phyloP scores from a whole-genome alignment of 2,329 filamentous ascomycete genomes.

The Fusarium anguioides region DNA sequence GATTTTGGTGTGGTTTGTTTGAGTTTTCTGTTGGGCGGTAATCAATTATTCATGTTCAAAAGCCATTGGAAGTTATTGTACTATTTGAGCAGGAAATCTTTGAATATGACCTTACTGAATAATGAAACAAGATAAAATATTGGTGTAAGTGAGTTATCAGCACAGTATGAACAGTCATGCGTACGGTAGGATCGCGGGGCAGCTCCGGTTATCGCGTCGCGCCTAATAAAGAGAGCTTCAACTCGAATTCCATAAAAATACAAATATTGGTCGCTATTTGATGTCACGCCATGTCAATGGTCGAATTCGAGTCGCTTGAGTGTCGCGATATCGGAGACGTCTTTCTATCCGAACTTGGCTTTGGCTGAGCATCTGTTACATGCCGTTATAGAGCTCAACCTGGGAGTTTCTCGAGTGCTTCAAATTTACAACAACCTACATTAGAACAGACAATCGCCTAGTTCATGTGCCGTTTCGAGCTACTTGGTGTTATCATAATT shows the following conservation, averaged over 20 bases:
- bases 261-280: background rate
- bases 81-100: background rate
- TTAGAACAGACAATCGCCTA: background rate
- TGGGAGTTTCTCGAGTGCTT: background rate
- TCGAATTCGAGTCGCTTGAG: background rate
- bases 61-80: background rate
- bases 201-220: conserved; percentile 37
- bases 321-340: conserved; percentile 3
- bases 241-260: background rate
- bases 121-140: background rate
- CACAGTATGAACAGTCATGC: conserved; percentile 17
- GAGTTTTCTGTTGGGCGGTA: background rate
- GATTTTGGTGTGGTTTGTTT: conserved; percentile 14
- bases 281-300: conserved; percentile 14
- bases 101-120: background rate
- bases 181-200: conserved; percentile 40
- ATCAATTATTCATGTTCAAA: background rate
- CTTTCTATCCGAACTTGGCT: background rate
- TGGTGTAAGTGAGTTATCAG: background rate
- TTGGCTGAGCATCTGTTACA: conserved; percentile 1
- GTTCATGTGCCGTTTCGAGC: conserved; percentile 66
- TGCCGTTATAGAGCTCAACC: background rate
- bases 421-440: background rate
- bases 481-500: conserved; percentile 62
- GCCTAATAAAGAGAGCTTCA: conserved; percentile 10